Base-by-base conservation (phyloP, 768 basidiomycete genomes). In the Boletus vinaceobasis region DNA sequence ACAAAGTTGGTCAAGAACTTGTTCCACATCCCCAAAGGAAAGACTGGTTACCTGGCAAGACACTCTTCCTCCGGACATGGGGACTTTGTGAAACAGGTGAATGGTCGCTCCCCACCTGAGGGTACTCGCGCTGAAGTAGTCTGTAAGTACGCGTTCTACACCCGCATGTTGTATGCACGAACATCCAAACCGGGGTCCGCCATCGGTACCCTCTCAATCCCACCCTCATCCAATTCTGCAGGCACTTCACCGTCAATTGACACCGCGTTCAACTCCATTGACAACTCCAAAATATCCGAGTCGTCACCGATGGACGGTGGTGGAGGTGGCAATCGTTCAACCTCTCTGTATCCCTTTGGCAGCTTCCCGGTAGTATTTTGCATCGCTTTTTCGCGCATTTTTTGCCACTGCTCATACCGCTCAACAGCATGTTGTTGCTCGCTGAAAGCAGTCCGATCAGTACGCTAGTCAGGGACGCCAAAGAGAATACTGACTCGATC, bases 41-140 rank as follows among this genome's bases (percentile, higher is more conserved):
- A 60, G 45, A 40, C 29, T 42, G 53, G 54, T 60, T 70, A 91
- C 91, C 88, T 75, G 93, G 95, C 57, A 98, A 78, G 44, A 96
- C 94, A 65, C 93, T 96, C 78, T 94, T 97, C 71, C 96, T 82
- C 63, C 96, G 85, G 33, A 95, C 84, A 73, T 99, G 96, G 50
- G 93, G 79, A 42, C 86, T 83, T 54, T 77, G 74, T 51, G 80
- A 73, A 59, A 78, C 71, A 31, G 83, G 76, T 43, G 82, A 81
- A 63, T 83, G 82, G 55, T 85, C 81, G 61, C 80, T 74, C 56
- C 79, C 81, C 50, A 86, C 75, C 62, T 87, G 87, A 49, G 86
- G 87, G 65, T 85, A 79, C 55, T 83, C 81, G 64, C 80, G 79
- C 88, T 90, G 58, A 60, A 66, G 46, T 44, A 57, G 59, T 46